These are phyloP conservation scores for Lavandula angustifolia DNA, from an alignment of 257 asterid species.

Conservation along the genomic window DNA sequence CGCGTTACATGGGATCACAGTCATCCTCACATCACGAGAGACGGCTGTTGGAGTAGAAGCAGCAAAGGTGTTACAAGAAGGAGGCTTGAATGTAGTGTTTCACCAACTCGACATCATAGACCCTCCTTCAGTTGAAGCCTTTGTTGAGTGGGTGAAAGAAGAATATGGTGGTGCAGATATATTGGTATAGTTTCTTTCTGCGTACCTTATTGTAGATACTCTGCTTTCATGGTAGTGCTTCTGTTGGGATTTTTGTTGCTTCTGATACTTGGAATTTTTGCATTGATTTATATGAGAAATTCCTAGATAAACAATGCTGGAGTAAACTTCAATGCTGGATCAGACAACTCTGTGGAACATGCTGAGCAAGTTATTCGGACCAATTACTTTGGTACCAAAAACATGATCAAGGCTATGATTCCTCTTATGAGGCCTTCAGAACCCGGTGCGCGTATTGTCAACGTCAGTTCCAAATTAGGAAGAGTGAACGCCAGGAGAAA, in stretches of 20 bases:
- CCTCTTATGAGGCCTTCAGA: constrained; percentile 84
- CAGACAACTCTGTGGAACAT: constrained; percentile 71
- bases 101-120: constrained; percentile 82
- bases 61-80: constrained; percentile 70
- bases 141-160: constrained; percentile 62
- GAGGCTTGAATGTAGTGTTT: constrained; percentile 69
- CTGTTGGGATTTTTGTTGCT: not conserved
- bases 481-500: constrained; percentile 74
- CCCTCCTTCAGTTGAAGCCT: constrained; percentile 58
- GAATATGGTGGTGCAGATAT: constrained; percentile 79
- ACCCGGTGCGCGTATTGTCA: constrained; percentile 81
- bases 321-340: constrained; percentile 75
- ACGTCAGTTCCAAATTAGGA: constrained; percentile 82
- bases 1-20: constrained; percentile 74
- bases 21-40: constrained; percentile 84
- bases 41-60: constrained; percentile 83
- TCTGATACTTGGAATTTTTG: not conserved
- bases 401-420: constrained; percentile 70
- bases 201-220: too few species aligned
- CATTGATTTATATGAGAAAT: constrained; percentile 27
- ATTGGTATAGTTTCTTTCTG: constrained; percentile 51
- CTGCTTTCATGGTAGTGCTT: too few species aligned
- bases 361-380: constrained; percentile 73
- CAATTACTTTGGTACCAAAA: constrained; percentile 89
- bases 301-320: constrained; percentile 94